These are phyloP conservation scores for Phialemoniopsis sp. DNA, from an alignment of 2,329 filamentous ascomycete genomes.

Conservation along the genomic window DNA sequence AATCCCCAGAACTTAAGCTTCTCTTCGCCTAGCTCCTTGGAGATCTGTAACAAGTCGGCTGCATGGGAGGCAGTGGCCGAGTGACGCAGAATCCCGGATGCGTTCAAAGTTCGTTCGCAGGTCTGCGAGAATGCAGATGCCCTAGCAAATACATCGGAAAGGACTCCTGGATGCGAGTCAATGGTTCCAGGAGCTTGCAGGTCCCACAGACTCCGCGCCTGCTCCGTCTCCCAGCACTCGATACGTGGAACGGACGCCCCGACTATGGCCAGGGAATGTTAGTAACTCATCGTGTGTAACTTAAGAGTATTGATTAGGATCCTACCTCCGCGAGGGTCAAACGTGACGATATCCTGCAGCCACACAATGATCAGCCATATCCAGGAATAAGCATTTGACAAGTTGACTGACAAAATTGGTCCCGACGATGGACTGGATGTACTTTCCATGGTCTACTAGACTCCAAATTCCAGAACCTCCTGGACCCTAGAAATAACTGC, in stretches of 20 bases:
- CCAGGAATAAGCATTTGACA: neutral
- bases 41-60: slow-evolving; percentile 43
- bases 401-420: slow-evolving; percentile 33
- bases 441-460: slow-evolving; percentile 23
- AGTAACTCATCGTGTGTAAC: neutral
- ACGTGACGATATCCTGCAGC: slow-evolving; percentile 46
- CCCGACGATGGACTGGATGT: slow-evolving; percentile 40
- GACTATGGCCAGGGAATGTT: slow-evolving; percentile 17
- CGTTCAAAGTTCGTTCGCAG: slow-evolving; percentile 34
- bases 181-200: slow-evolving; percentile 37
- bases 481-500: slow-evolving; percentile 30
- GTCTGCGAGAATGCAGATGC: slow-evolving; percentile 33
- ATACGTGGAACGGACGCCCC: slow-evolving; percentile 44
- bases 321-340: slow-evolving; percentile 43
- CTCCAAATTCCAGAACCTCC: slow-evolving; percentile 40
- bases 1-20: slow-evolving; percentile 50
- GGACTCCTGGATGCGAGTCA: slow-evolving; percentile 39
- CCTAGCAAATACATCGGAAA: slow-evolving; percentile 39
- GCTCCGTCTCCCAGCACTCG: slow-evolving; percentile 43
- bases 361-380: neutral
- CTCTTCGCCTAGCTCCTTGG: slow-evolving; percentile 32
- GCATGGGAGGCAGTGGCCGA: slow-evolving; percentile 39
- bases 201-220: slow-evolving; percentile 36
- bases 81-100: slow-evolving; percentile 31
- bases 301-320: neutral